phyloP scores from a whole-genome alignment of 306 rosid genomes.

The Casuarina glauca region DNA sequence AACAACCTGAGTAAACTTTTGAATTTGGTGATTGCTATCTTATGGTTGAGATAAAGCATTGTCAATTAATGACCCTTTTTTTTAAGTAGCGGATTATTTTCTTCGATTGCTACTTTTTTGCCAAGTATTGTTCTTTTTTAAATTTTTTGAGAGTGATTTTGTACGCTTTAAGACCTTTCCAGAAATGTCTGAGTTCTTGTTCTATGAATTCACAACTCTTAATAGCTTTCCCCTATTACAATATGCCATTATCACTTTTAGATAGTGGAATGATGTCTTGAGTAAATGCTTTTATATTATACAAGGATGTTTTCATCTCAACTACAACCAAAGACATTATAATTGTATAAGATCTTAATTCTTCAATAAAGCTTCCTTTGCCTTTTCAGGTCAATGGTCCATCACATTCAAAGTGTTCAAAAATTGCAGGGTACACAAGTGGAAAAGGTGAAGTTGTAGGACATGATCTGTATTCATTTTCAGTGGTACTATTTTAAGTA shows the following conservation, averaged over 20 bases:
- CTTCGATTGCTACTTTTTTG: not conserved
- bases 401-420: constrained; percentile 48
- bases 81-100: not conserved
- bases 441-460: constrained; percentile 60
- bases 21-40: not conserved
- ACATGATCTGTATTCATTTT: not conserved
- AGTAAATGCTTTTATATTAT: not conserved
- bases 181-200: not conserved
- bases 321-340: not conserved
- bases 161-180: not conserved
- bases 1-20: not conserved
- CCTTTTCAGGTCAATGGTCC: constrained; percentile 45
- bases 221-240: not conserved
- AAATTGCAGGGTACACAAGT: constrained; percentile 48
- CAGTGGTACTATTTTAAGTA: not conserved
- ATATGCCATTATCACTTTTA: not conserved
- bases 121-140: not conserved
- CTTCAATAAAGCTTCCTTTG: constrained; percentile 6
- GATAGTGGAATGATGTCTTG: not conserved
- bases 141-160: not conserved
- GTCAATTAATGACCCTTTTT: not conserved
- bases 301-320: not conserved
- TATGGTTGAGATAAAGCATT: constrained; percentile 11
- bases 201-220: not conserved
- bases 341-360: not conserved